Base-by-base conservation (phyloP, 2,329 filamentous ascomycete genomes). In the Trichoderma lentiforme region DNA sequence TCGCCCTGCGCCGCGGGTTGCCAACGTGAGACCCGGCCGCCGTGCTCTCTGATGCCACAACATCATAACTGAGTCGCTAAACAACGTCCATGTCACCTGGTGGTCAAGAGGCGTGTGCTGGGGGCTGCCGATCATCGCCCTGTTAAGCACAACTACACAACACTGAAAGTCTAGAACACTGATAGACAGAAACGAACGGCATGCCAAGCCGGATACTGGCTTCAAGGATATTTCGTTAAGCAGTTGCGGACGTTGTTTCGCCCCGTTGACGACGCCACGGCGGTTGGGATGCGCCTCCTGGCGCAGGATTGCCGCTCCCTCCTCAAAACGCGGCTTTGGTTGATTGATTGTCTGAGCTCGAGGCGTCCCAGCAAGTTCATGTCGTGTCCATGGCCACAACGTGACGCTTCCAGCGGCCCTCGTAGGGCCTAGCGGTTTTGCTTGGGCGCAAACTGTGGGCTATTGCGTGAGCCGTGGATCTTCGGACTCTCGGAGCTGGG, bases 61-160 rank as follows among this genome's bases (percentile, higher is more conserved):
- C 26, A 43, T 56, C 30, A 51, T 51, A 18, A 51, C 15, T 34
- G 21, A 32, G 36, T 69, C 36, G 66, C 66, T 69, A 51, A 51
- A 21, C 47, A 53, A 3, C 66, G 21, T 60, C 30, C 56, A 60
- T 60, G 66, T 34, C 28, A 69, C 56, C 51, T 26, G 47, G 36
- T 32, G 56, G 56, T 34, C 56, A 24, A 63, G 32, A 43, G 64
- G 71, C 47, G 36, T 21, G 30, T 69, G 71, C 56, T 43, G 53
- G 53, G 53, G 39, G n/a, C 39, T 53, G 71, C 61, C 36, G 71
- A 72, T 72, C 71, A 71, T 72, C 66, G 36, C 71, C 71, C 12
- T 36, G 18, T 32, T 71, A 21, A 70, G 39, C 36, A 32, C 30
- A 66, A 66, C 53, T 36, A 28, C 56, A 56, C 47, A 26, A 7